Evolutionary conservation across 768 basidiomycete species (phyloP).

Genomic region (Rhodotorula diobovata): DNA sequence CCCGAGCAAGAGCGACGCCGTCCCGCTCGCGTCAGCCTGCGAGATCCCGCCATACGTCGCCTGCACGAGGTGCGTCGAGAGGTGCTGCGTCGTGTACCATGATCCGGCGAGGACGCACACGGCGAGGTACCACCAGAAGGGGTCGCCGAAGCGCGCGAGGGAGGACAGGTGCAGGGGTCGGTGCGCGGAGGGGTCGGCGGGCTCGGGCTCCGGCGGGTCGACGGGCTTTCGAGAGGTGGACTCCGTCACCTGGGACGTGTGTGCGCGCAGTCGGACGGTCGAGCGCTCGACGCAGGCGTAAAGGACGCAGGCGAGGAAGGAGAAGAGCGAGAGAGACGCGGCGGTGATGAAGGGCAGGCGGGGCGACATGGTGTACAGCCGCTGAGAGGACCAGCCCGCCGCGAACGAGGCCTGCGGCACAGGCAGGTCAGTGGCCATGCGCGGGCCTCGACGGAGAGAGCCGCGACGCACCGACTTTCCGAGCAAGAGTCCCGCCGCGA

Average conservation of each 20-base stretch:
- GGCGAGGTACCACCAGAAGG: slow-evolving; percentile 25
- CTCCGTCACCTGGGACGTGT: too few species aligned
- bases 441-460: too few species aligned
- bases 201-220: too few species aligned
- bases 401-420: slow-evolving; percentile 59
- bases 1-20: slow-evolving; percentile 11
- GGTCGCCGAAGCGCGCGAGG: slow-evolving; percentile 5
- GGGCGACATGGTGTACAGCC: slow-evolving; percentile 63
- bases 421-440: fast-evolving
- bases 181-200: too few species aligned
- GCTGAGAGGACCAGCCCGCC: slow-evolving; percentile 69
- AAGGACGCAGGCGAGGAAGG: slow-evolving; percentile 63
- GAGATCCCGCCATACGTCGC: slow-evolving; percentile 11
- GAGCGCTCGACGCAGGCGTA: slow-evolving; percentile 52
- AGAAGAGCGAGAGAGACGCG: slow-evolving; percentile 60
- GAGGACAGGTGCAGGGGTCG: slow-evolving; percentile 11
- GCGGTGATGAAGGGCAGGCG: slow-evolving; percentile 71
- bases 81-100: slow-evolving; percentile 38
- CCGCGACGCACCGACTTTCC: slow-evolving; percentile 56
- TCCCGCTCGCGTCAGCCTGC: background rate
- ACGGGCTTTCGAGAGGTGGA: too few species aligned
- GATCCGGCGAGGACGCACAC: slow-evolving; percentile 33
- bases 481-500: slow-evolving; percentile 76
- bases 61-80: slow-evolving; percentile 23
- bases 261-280: background rate